Base-by-base conservation (phyloP, 2,329 filamentous ascomycete species). In the Arthroderma sp. region DNA sequence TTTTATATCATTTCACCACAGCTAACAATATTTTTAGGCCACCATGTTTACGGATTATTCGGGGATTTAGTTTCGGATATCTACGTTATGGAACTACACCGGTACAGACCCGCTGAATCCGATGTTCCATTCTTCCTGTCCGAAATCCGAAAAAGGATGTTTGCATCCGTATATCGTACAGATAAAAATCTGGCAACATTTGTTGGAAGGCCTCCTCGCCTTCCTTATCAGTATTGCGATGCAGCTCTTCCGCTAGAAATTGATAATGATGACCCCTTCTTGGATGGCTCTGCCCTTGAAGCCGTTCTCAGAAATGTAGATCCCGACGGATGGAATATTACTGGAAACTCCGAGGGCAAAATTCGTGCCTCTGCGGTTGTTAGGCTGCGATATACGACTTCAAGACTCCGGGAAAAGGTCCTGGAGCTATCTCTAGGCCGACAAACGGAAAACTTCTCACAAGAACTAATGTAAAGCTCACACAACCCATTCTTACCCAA, bases 161-260 rank as follows among this genome's bases (percentile, higher is more conserved):
- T 60, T 46, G 50, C 56, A 10, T 47, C 50, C 6, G 50, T 56
- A 11, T 58, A 58, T 34, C 51, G 43, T 29, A 34, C 50, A 5
- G 59, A 61, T 40, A 61, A 59, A 44, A 54, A 48, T 22, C 48
- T 59, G n/a, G 52, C 58, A 6, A 58, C 54, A 3, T 56, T 59
- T 42, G 44, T 59, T 3, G 57, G 57, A 8, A 52, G 58, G 27
- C 58, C 58, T n/a, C 58, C 57, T 2, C 48, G 54, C 5, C 53
- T 61, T 9, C 54, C 53, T 27, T 53, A 52, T 45, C 51, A 51
- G 29, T 61, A 58, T 45, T 61, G 56, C 45, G 53, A 58, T 40
- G 49, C 53, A 5, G 29, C 38, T 27, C 43, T 54, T 38, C 58
- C 57, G 4, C 48, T 59, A n/a, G 57, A 61, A 32, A 36, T 61